Base-by-base conservation (phyloP, 352 stramenopile genomes). In the Phytophthora nicotianae region DNA sequence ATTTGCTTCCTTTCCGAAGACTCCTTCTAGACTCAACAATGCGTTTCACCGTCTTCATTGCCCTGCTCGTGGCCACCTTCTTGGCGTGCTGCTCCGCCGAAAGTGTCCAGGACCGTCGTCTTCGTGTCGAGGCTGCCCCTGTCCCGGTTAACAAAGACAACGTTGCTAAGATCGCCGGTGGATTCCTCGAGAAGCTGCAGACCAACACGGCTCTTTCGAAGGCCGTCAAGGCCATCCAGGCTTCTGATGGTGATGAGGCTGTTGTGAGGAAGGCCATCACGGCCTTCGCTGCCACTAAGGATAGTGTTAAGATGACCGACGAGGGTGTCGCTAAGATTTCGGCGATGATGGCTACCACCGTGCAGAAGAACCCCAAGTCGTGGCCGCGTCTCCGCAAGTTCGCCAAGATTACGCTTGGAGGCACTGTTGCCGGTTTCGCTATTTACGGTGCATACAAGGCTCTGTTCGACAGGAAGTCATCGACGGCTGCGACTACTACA, bases 351-450 rank as follows among this genome's bases (percentile, higher is more conserved):
- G 37, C 37, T 8, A 4, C 0, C 16, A 43, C 37, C 9, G n/a
- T 21, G 16, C 0, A 43, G 37, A 43, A 43, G 37, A 43, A 23
- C 32, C 32, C 32, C 32, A 38, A 38, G 32, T 38, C 32, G 13
- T 38, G 32, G 32, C 32, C 32, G 10, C 37, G 37, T 43, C 37
- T 43, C n/a, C n/a, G n/a, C n/a, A 43, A 43, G 37, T 43, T 43
- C n/a, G 37, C 37, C 37, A 43, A 21, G 37, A 43, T 43, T 43
- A 23, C 37, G 10, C 32, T 38, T 2, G 32, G 32, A 5, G 37
- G 6, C 8, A 21, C 16, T 23, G n/a, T 21, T 8, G 37, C 0
- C 23, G 37, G 16, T 21, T 43, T 43, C 3, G 37, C 37, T 7
- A 23, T 43, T 13, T 43, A 43, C 14, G 37, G 37, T 43, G 37